A percentile compares a stretch with the other conserved stretches of the same genome.
Conservation (phyloP, 495 filamentous ascomycete species). For the Parmelia sp. region DNA sequence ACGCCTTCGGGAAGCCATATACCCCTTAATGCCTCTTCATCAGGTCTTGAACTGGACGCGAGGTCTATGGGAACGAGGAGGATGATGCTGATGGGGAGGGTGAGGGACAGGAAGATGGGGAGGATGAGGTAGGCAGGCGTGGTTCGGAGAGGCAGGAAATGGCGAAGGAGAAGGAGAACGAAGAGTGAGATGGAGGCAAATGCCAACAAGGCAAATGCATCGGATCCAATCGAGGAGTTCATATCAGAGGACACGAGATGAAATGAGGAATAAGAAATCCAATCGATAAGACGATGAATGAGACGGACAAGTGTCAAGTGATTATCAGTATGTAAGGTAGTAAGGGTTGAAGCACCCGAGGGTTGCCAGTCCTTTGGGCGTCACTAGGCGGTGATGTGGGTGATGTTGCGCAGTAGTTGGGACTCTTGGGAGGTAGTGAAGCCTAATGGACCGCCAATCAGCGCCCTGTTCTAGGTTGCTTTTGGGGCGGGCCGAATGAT, state of each 20-base stretch:
- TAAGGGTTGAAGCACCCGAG: too few species aligned
- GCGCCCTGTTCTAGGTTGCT: neutral
- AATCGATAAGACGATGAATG: neutral
- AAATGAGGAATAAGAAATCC: too few species aligned
- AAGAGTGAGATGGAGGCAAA: constrained; percentile 65
- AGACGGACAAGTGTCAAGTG: neutral
- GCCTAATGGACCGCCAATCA: neutral
- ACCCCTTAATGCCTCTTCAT: constrained; percentile 59
- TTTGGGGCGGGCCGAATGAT: neutral
- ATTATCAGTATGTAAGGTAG: too few species aligned
- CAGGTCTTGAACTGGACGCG: constrained; percentile 68
- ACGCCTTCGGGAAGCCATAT: constrained; percentile 62
- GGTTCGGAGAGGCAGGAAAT: constrained; percentile 82
- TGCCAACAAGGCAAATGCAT: constrained; percentile 64
- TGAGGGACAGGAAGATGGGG: constrained; percentile 87
- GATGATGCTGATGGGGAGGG: constrained; percentile 88
- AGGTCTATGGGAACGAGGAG: constrained; percentile 94
- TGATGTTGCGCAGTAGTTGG: neutral
- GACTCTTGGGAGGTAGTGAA: neutral
- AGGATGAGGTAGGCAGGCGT: constrained; percentile 88
- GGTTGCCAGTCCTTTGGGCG: neutral
- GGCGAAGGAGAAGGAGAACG: constrained; percentile 75
- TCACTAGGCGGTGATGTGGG: neutral
- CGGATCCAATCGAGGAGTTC: constrained; percentile 53
- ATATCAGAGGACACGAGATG: too few species aligned